phyloP scores from a whole-genome alignment of 345 rosid species.

The Streptanthus diversifolius region DNA sequence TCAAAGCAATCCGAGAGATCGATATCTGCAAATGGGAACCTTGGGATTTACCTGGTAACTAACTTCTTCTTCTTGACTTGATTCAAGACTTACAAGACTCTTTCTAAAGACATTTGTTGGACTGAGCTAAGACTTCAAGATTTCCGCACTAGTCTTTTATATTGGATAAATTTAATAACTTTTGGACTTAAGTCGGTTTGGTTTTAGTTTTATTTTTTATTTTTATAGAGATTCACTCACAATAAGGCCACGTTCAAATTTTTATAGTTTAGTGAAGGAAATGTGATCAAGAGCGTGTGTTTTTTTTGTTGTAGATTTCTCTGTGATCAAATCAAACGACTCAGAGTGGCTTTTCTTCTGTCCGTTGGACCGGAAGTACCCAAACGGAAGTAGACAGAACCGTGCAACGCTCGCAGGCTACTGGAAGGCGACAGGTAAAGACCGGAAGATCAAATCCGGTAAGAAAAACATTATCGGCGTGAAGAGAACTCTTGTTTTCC shows the following conservation, averaged over 20 bases:
- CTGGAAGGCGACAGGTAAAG: constrained; percentile 97
- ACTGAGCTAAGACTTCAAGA: too few relatives aligned
- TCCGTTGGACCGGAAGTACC: constrained; percentile 86
- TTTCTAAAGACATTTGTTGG: neutral
- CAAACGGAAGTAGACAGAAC: constrained; percentile 72
- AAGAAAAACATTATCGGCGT: constrained; percentile 53
- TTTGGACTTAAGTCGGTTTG: neutral
- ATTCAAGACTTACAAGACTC: neutral
- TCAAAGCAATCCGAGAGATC: constrained; percentile 62
- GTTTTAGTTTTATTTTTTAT: neutral
- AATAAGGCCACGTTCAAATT: neutral
- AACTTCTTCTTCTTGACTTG: neutral
- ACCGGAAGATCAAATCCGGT: constrained; percentile 56
- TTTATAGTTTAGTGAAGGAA: neutral
- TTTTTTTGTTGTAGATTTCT: constrained; percentile 43
- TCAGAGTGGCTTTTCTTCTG: constrained; percentile 97
- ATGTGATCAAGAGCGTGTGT: neutral
- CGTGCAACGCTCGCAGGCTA: constrained; percentile 77
- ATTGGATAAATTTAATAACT: too few relatives aligned
- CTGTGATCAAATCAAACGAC: constrained; percentile 55
- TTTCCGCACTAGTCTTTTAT: too few relatives aligned
- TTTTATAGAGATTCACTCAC: neutral
- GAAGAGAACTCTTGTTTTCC: constrained; percentile 91
- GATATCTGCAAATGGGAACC: constrained; percentile 95
- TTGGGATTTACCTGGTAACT: constrained; percentile 87